phyloP scores from a whole-genome alignment of 345 rosid species.

The Euphorbia lathyris region DNA sequence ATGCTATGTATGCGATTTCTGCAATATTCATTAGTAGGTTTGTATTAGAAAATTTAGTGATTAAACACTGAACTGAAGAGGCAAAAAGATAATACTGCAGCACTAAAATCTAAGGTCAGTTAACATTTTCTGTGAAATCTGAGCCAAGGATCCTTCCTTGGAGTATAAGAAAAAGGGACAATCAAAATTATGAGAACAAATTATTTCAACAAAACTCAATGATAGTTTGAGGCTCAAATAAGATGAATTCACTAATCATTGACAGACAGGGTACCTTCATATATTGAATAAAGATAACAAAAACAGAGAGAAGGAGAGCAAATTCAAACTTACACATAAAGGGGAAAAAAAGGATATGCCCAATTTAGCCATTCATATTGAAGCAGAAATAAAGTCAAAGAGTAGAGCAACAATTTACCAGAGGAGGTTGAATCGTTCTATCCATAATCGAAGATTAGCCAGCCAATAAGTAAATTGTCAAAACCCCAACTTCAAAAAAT shows the following conservation, averaged over 20 bases:
- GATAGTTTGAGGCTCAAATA: neutral
- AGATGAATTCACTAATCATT: neutral
- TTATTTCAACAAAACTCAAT: neutral
- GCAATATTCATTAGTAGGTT: no score
- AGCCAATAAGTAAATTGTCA: slow-evolving; percentile 23
- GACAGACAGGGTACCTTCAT: neutral
- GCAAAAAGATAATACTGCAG: neutral
- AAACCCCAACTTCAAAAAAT: slow-evolving; percentile 28
- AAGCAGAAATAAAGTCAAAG: slow-evolving; percentile 8
- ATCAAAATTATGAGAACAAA: neutral
- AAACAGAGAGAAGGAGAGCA: neutral
- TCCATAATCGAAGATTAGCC: slow-evolving; percentile 41
- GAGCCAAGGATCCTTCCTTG: neutral
- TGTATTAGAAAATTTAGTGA: neutral
- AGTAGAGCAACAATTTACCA: slow-evolving; percentile 41
- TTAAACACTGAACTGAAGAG: neutral
- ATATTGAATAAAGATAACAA: neutral
- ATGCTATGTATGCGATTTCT: no score
- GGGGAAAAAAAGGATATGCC: neutral
- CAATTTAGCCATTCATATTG: slow-evolving; percentile 2
- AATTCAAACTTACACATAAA: neutral
- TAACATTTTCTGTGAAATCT: neutral
- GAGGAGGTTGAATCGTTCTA: slow-evolving; percentile 66
- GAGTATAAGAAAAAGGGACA: neutral
- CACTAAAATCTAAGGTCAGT: neutral